Evolutionary conservation across 129 eudicot genomes (phyloP).

Genomic region (Solidago caesia): DNA sequence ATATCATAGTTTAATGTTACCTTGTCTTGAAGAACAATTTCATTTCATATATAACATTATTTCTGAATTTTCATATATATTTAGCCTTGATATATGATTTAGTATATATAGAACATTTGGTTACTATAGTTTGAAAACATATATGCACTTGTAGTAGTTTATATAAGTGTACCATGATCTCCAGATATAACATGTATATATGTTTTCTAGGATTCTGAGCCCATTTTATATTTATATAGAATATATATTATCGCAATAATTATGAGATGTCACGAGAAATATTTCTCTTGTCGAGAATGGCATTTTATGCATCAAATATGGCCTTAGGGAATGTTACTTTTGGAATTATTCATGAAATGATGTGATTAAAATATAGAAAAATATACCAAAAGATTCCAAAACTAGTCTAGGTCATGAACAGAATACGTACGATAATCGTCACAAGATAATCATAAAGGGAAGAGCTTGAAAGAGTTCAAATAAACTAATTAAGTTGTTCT

Average conservation of each 20-base stretch:
- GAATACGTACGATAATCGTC: constrained; percentile 29
- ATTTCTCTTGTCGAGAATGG: constrained; percentile 34
- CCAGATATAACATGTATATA: constrained; percentile 20
- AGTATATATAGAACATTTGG: neutral
- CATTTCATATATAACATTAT: too few species aligned
- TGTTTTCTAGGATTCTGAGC: constrained; percentile 30
- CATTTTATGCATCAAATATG: constrained; percentile 27
- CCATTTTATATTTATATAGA: constrained; percentile 8
- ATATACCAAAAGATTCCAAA: constrained; percentile 31
- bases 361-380: constrained; percentile 22
- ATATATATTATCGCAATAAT: constrained; percentile 26
- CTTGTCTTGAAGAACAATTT: neutral
- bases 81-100: neutral
- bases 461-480: neutral
- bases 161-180: neutral
- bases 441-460: constrained; percentile 16
- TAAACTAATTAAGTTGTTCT: neutral
- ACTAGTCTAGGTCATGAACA: constrained; percentile 31
- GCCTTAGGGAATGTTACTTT: constrained; percentile 38
- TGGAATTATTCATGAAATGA: constrained; percentile 34
- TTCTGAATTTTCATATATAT: neutral
- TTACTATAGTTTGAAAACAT: neutral
- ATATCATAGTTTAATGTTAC: too few species aligned
- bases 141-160: neutral
- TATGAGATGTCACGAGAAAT: constrained; percentile 44